Conservation (phyloP, 345 rosid species). For the Raphanus sativus region DNA sequence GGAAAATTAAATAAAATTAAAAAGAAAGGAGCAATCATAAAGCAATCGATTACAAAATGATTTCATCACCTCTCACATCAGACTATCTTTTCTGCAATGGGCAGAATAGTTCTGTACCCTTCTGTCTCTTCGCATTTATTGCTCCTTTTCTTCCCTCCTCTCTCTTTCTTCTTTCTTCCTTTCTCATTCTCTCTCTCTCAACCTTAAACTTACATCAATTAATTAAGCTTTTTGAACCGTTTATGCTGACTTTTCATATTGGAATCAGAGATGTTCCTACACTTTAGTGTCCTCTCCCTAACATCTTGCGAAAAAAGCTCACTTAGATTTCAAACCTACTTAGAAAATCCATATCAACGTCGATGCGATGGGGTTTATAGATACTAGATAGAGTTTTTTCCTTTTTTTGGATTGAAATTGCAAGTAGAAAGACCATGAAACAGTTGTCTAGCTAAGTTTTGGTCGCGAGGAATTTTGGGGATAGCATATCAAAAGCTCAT, state of each 20-base stretch:
- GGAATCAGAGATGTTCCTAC: constrained; percentile 26
- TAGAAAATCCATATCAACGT: constrained; percentile 32
- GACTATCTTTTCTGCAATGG: constrained; percentile 40
- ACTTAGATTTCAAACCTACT: constrained; percentile 31
- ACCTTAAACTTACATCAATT: constrained; percentile 36
- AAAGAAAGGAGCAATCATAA: constrained; percentile 39
- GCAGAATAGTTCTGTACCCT: constrained; percentile 46
- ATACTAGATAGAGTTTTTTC: constrained; percentile 6
- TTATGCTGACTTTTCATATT: constrained; percentile 36
- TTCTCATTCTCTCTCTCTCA: constrained; percentile 14
- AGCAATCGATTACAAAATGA: constrained; percentile 52
- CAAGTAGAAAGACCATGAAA: background rate
- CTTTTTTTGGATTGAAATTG: background rate
- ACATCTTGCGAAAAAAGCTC: constrained; percentile 14
- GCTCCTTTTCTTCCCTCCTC: constrained; percentile 19
- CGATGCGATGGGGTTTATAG: constrained; percentile 22
- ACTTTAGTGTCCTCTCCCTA: constrained; percentile 8
- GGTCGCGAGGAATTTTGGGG: background rate
- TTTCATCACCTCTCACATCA: constrained; percentile 48
- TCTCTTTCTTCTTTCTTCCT: background rate
- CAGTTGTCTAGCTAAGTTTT: background rate
- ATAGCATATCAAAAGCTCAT: background rate
- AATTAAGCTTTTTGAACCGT: constrained; percentile 31
- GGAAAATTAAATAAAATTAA: background rate
- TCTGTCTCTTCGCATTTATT: constrained; percentile 47